Evolutionary conservation across 805 yeast species (phyloP).

Genomic region (Candida golubevii): DNA sequence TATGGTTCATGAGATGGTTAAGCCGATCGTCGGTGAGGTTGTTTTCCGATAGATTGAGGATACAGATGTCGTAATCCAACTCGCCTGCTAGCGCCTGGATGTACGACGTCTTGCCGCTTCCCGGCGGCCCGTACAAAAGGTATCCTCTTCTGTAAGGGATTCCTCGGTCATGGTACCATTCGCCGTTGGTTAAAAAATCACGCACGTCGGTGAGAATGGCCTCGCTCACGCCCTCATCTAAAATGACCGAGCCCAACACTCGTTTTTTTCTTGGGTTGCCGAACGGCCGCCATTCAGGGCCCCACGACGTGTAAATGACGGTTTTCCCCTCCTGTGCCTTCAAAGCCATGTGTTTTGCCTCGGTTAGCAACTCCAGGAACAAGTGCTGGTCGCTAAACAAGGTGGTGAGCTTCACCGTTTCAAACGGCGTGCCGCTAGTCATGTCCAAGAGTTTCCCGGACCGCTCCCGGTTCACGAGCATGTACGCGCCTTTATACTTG

Average conservation of each 20-base stretch:
- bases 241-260: slow-evolving; percentile 75
- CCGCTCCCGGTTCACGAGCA: slow-evolving; percentile 85
- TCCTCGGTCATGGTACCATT: slow-evolving; percentile 95
- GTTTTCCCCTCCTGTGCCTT: slow-evolving; percentile 88
- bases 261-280: slow-evolving; percentile 93
- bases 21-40: slow-evolving; percentile 91
- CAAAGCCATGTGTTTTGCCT: slow-evolving; percentile 82
- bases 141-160: slow-evolving; percentile 97
- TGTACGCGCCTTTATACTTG: slow-evolving; percentile 79
- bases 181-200: slow-evolving; percentile 74
- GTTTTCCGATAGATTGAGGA: slow-evolving; percentile 83
- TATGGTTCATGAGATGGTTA: slow-evolving; percentile 93
- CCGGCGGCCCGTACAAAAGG: slow-evolving; percentile 93
- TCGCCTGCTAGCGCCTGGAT: slow-evolving; percentile 97
- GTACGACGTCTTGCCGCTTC: slow-evolving; percentile 92
- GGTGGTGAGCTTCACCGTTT: slow-evolving; percentile 92
- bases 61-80: slow-evolving; percentile 91
- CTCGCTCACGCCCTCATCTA: slow-evolving; percentile 73
- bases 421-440: slow-evolving; percentile 91
- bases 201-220: slow-evolving; percentile 63
- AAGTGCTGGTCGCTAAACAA: slow-evolving; percentile 73
- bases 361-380: slow-evolving; percentile 66
- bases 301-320: slow-evolving; percentile 90
- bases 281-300: slow-evolving; percentile 98
- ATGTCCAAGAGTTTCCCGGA: slow-evolving; percentile 84